A percentile compares a stretch with the other conserved stretches of the same genome.
Evolutionary conservation across 2,329 filamentous ascomycete genomes (phyloP).

Genomic region (Purpureocillium lavendulum): DNA sequence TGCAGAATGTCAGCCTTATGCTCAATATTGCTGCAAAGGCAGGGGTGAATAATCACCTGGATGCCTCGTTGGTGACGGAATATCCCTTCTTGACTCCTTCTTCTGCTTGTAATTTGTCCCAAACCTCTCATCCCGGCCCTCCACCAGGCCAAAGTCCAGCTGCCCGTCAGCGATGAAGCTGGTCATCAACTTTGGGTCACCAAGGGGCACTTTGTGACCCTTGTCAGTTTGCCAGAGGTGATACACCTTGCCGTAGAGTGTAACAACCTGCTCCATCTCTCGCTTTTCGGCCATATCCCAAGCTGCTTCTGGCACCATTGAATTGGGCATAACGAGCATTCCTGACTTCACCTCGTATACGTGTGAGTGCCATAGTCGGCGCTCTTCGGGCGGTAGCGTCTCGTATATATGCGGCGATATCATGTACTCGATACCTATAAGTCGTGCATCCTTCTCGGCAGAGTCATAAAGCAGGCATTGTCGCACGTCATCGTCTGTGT

Average conservation of each 20-base stretch:
- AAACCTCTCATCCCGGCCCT: conserved; percentile 36
- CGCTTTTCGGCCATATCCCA: conserved; percentile 73
- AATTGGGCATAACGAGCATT: conserved; percentile 71
- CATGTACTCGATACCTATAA: conserved; percentile 88
- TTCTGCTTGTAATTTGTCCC: conserved; percentile 36
- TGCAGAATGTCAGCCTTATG: background rate
- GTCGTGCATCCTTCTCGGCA: conserved; percentile 53
- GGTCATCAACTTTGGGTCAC: conserved; percentile 45
- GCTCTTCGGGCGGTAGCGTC: conserved; percentile 57
- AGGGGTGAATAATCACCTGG: conserved; percentile 19
- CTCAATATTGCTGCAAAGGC: no score
- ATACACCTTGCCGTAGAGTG: conserved; percentile 75
- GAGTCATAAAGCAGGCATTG: conserved; percentile 84
- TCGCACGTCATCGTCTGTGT: conserved; percentile 51
- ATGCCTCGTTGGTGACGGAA: conserved; percentile 33
- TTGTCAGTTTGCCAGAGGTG: conserved; percentile 82
- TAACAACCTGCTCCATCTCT: conserved; percentile 71
- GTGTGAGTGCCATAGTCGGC: conserved; percentile 71
- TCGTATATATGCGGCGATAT: conserved; percentile 62
- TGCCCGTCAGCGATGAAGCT: conserved; percentile 42
- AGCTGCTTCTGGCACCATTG: conserved; percentile 44
- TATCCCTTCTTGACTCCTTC: conserved; percentile 31
- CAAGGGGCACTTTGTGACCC: conserved; percentile 50
- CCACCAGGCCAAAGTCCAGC: conserved; percentile 37
- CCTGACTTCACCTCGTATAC: conserved; percentile 69